Evolutionary conservation across 371 early-diverging fungal genomes (phyloP).

Genomic region (Rhizopus delemar): DNA sequence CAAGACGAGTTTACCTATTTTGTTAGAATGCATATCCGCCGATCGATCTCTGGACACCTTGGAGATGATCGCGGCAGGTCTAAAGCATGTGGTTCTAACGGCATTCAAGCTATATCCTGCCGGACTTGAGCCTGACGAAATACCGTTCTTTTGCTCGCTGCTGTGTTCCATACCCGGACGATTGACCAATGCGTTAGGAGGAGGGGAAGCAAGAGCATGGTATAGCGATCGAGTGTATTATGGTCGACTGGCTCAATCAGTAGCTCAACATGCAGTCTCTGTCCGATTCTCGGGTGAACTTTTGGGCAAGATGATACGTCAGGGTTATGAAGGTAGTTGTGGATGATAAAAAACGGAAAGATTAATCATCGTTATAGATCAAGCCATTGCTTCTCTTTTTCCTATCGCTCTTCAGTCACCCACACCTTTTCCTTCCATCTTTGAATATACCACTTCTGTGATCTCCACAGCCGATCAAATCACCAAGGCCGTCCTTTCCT

Average conservation of each 20-base stretch:
- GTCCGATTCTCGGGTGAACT: constrained; percentile 22
- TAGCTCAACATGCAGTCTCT: constrained; percentile 1
- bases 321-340: constrained; percentile 29
- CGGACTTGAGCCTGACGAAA: neutral
- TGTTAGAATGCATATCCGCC: constrained; percentile 27
- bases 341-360: too few relatives aligned
- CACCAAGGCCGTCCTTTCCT: constrained; percentile 3
- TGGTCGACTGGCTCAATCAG: constrained; percentile 9
- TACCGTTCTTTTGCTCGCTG: constrained; percentile 26
- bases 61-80: constrained; percentile 13
- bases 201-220: constrained; percentile 18
- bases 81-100: neutral
- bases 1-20: constrained; percentile 18
- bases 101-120: neutral
- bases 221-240: constrained; percentile 24
- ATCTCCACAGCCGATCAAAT: constrained; percentile 12
- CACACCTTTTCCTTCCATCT: neutral
- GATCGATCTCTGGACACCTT: constrained; percentile 16
- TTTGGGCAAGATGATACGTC: constrained; percentile 32
- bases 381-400: constrained; percentile 24
- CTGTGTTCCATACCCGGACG: constrained; percentile 38
- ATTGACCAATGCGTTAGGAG: constrained; percentile 32
- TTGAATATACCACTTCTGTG: constrained; percentile 1
- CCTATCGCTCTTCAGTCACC: constrained; percentile 10
- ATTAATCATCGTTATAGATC: constrained; percentile 7